phyloP scores from a whole-genome alignment of 129 eudicot species.

The Smallanthus sonchifolius region DNA sequence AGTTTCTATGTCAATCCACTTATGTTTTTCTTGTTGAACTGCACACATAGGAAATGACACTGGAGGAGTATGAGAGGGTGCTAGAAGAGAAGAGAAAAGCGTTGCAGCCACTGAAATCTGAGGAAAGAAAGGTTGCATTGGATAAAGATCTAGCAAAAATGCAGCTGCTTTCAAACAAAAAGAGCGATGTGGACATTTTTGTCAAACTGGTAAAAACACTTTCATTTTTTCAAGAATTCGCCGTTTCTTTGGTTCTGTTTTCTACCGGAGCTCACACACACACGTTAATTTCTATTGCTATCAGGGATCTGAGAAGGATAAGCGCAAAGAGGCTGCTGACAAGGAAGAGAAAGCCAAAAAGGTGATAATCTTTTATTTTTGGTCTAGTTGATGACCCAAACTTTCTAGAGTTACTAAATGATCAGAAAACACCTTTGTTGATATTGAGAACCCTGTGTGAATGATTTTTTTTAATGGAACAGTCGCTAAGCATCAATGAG shows the following conservation, averaged over 20 bases:
- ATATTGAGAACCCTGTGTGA: too few species aligned
- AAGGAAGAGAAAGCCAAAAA: slow-evolving; percentile 69
- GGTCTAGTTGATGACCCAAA: slow-evolving; percentile 16
- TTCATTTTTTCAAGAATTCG: not conserved
- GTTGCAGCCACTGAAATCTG: slow-evolving; percentile 45
- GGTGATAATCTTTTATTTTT: slow-evolving; percentile 24
- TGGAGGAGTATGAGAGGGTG: slow-evolving; percentile 90
- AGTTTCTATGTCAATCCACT: not conserved
- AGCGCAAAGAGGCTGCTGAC: slow-evolving; percentile 72
- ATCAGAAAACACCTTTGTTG: not conserved
- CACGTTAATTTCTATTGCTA: not conserved
- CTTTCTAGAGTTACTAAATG: not conserved
- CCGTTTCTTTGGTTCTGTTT: not conserved
- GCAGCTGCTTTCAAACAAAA: slow-evolving; percentile 82
- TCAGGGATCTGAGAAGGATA: slow-evolving; percentile 86
- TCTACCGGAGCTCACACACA: not conserved
- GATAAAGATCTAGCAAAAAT: slow-evolving; percentile 70
- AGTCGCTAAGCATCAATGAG: slow-evolving; percentile 72
- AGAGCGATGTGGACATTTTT: slow-evolving; percentile 72
- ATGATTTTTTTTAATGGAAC: not conserved
- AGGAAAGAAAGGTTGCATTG: slow-evolving; percentile 62
- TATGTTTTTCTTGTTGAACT: not conserved
- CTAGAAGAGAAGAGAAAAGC: slow-evolving; percentile 87
- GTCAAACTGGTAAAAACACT: slow-evolving; percentile 46
- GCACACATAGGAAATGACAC: slow-evolving; percentile 66